phyloP scores from a whole-genome alignment of 2,329 filamentous ascomycete species.

The Eutypa lata region DNA sequence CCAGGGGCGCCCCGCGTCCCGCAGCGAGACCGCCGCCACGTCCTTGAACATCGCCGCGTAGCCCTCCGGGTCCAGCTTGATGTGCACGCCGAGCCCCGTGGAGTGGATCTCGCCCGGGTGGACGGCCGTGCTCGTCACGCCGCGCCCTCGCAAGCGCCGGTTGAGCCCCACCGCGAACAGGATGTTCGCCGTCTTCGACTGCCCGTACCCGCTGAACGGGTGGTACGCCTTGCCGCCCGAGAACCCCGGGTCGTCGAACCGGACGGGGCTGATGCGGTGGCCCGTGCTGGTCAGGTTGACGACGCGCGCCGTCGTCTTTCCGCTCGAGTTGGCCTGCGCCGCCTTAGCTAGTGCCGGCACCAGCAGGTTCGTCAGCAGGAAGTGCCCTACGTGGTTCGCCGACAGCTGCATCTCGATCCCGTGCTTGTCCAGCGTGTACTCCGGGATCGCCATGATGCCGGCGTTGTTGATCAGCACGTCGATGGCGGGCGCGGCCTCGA shows the following conservation, averaged over 20 bases:
- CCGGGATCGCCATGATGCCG: constrained; percentile 9
- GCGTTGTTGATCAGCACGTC: constrained; percentile 17
- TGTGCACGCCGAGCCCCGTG: not conserved
- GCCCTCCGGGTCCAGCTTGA: not conserved
- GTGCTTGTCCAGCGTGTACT: constrained; percentile 16
- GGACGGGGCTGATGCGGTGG: constrained; percentile 32
- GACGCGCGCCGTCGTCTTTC: constrained; percentile 32
- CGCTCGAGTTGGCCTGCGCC: constrained; percentile 1
- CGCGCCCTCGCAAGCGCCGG: no score
- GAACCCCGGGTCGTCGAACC: constrained; percentile 38
- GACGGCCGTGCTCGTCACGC: no score
- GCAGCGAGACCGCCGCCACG: not conserved
- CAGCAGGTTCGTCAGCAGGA: constrained; percentile 17
- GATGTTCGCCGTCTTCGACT: constrained; percentile 44
- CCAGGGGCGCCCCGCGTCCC: not conserved
- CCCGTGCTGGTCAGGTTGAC: constrained; percentile 36
- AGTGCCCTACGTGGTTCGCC: constrained; percentile 17
- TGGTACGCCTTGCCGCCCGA: constrained; percentile 30
- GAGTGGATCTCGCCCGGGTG: constrained; percentile 26
- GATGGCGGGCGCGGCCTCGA: constrained; percentile 8
- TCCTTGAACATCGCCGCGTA: not conserved
- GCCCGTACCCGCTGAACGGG: constrained; percentile 38
- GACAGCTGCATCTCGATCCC: constrained; percentile 13
- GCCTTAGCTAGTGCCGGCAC: not conserved
- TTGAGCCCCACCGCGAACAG: constrained; percentile 33